phyloP scores from a whole-genome alignment of 805 yeast species.

The Metschnikowia hibisci region DNA sequence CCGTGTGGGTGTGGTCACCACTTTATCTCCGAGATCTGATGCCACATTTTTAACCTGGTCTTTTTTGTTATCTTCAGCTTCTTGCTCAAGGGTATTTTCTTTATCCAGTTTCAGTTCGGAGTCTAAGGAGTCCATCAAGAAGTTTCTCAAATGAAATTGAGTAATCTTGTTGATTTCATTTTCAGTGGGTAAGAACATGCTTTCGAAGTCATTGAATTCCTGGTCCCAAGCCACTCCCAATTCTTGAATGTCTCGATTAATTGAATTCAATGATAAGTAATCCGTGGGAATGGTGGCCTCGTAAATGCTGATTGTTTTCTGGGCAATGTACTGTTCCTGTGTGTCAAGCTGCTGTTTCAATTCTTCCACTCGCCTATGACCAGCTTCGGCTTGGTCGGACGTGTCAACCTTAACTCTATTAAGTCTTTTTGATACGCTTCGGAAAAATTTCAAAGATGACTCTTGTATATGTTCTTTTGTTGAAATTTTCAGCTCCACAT shows the following conservation, averaged over 20 bases:
- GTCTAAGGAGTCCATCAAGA: conserved; percentile 55
- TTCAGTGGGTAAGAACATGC: conserved; percentile 79
- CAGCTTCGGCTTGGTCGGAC: conserved; percentile 67
- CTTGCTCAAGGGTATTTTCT: background rate
- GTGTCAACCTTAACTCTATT: conserved; percentile 74
- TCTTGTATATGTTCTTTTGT: conserved; percentile 50
- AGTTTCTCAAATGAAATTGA: conserved; percentile 74
- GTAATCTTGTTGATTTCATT: conserved; percentile 89
- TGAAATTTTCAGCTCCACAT: conserved; percentile 64
- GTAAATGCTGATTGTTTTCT: conserved; percentile 50
- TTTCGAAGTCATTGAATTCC: conserved; percentile 78
- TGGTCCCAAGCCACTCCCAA: conserved; percentile 83
- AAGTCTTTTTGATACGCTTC: conserved; percentile 65
- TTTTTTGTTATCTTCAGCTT: background rate
- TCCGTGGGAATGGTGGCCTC: conserved; percentile 55
- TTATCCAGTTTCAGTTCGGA: conserved; percentile 17
- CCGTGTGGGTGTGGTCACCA: conserved; percentile 6
- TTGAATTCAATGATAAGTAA: conserved; percentile 65
- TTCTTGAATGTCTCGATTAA: conserved; percentile 70
- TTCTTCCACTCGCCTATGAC: conserved; percentile 53
- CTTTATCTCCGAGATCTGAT: background rate
- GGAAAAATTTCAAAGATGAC: conserved; percentile 61
- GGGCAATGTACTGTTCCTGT: conserved; percentile 47
- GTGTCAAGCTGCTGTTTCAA: conserved; percentile 48
- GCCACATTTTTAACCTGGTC: background rate